Evolutionary conservation across 495 filamentous ascomycete genomes (phyloP), one percentile per base, ranked within the genome.

Genomic region (Talaromyces proteolyticus): DNA sequence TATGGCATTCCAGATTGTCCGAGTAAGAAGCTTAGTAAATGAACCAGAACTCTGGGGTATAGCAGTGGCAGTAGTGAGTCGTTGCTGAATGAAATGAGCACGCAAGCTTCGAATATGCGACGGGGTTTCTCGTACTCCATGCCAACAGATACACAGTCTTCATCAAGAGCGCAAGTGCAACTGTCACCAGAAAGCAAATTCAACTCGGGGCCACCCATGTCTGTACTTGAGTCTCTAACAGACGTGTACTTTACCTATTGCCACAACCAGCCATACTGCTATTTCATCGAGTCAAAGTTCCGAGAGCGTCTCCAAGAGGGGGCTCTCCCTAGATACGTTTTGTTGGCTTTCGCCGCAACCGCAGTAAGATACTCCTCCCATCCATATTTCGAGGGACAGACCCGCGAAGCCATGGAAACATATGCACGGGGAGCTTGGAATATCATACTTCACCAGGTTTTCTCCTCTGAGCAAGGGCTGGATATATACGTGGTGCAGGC

Each of bases 241-340:
- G 19, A 21, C 42, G 42, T 14, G 21, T 66, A 58, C 47, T 66
- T 66, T 47, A 25, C 42, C 11, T 59, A 59, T 29, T 60, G 54
- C 25, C 65, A 68, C 25, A 64, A 65, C 38, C 58, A 64, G 50
- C 62, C 62, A 6, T 68, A 61, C 44, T 54, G 53, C 12, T 56
- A 65, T 39, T 68, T 68, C 53, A 53, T 61, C 39, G 58, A 60
- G 8, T 36, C 42, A 6, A 45, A 48, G 1, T 66, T 68, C 21
- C 51, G 55, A 17, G 46, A 55, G 22, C 54, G 53, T 6, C 42
- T 54, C 17, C 24, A 49, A 16, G 24, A 43, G 14, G 49, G 50
- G 24, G 43, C 19, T 21, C 42, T 65, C 2, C 62, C 65, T 8
- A 38, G 54, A 0, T 51, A 63, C 38, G 50, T 66, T 12, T 45